Evolutionary conservation across 2,329 filamentous ascomycete genomes (phyloP), one percentile per base, ranked within the genome.

Genomic region (Davidsoniella virescens): DNA sequence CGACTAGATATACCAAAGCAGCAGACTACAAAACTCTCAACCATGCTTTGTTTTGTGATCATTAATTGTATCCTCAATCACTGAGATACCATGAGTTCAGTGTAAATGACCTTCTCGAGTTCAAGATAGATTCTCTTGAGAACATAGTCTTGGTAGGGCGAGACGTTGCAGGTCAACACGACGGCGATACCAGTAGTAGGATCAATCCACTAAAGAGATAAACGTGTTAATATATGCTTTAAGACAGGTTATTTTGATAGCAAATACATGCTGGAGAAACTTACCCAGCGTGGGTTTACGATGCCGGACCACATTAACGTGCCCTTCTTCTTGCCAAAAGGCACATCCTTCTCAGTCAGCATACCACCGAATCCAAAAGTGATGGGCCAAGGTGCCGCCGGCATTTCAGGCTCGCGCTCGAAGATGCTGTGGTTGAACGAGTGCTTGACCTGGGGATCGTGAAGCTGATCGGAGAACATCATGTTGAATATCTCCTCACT

Each of bases 251-350:
- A 12, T 12, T 5, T 18, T 48, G 2, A 29, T 23, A 17, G n/a
- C 16, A 10, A 29, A 33, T 12, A 17, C 7, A 26, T 5, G 14
- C 23, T 23, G 16, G 20, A 23, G 29, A 36, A 16, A 61, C 65
- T 60, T 55, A 67, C 65, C 68, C 68, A 71, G 50, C 62, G 63
- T 16, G 62, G 60, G 51, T 69, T 69, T 18, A 57, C 57, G 52
- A 65, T 62, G 33, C 69, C 69, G n/a, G 59, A 59, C 68, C 68
- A 71, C 58, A 62, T 66, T 50, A 71, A 52, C 33, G 66, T 69
- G 0, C 67, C 67, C 55, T 62, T 64, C 44, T 57, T 61, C 37
- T 68, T 59, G 60, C 66, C 67, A 0, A 64, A 65, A 0, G 63
- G 60, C 6, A 64, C 58, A 49, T 69, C 63, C 23, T 61, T 60